A percentile compares a stretch with the other conserved stretches of the same genome.
Conservation (phyloP, 345 rosid species). For the Psidium friedrichsthalianum region DNA sequence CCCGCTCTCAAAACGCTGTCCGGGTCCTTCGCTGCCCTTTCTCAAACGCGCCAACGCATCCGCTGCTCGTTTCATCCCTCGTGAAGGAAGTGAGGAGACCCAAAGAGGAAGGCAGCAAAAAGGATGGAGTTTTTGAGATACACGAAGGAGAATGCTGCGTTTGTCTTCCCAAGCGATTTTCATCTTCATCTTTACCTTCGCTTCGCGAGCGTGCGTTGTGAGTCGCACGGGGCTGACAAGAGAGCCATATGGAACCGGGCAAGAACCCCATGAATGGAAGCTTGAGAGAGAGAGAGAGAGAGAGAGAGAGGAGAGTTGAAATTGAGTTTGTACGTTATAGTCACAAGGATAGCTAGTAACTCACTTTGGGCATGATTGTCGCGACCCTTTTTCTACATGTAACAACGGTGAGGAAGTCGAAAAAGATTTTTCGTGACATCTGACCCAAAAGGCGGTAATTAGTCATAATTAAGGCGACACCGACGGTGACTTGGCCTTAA, state of each 20-base stretch:
- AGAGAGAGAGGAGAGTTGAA: neutral
- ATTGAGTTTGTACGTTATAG: neutral
- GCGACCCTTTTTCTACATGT: no score
- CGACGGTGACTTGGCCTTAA: neutral
- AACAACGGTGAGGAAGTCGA: no score
- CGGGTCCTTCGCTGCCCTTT: constrained; percentile 50
- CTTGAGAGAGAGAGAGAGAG: neutral
- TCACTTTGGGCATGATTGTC: no score
- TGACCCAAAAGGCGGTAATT: no score
- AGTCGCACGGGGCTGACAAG: neutral
- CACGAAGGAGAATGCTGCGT: neutral
- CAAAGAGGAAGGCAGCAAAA: neutral
- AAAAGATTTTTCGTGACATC: no score
- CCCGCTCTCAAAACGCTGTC: constrained; percentile 58
- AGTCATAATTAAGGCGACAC: neutral
- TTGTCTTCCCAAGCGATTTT: neutral
- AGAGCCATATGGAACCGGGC: neutral
- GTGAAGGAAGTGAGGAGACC: neutral
- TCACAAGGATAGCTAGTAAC: no score
- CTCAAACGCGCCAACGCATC: constrained; percentile 57
- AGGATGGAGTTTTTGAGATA: neutral
- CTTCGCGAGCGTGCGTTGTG: neutral
- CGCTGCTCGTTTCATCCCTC: constrained; percentile 18
- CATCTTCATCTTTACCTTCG: neutral
- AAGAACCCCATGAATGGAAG: neutral